Percentiles rank a stretch among this genome's conserved stretches.
These are phyloP conservation scores for Rhizopus delemar DNA, from an alignment of 371 early-diverging fungal species.

Conservation along the genomic window DNA sequence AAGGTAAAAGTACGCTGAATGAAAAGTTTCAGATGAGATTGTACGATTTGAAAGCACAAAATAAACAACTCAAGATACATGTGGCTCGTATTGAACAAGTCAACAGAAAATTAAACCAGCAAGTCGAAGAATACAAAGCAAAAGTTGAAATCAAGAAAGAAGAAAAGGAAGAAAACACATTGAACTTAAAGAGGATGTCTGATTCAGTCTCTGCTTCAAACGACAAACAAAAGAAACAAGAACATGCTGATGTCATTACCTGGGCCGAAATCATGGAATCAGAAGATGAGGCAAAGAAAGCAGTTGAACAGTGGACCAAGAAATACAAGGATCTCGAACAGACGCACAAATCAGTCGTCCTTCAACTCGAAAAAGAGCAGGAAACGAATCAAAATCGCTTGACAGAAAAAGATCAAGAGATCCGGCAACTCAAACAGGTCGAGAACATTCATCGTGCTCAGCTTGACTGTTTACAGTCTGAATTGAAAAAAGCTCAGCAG, in stretches of 20 bases:
- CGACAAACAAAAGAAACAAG: background rate
- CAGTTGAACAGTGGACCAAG: slow-evolving; percentile 18
- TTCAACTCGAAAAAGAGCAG: background rate
- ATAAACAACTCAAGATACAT: slow-evolving; percentile 24
- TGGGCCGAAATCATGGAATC: slow-evolving; percentile 32
- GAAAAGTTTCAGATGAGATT: slow-evolving; percentile 15
- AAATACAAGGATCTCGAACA: slow-evolving; percentile 20
- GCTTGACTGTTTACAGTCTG: slow-evolving; percentile 27
- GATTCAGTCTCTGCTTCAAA: slow-evolving; percentile 1
- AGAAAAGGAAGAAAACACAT: background rate
- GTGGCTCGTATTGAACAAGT: slow-evolving; percentile 15
- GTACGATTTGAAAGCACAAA: slow-evolving; percentile 15
- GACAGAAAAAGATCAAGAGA: slow-evolving; percentile 23
- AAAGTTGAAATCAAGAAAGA: too few species aligned
- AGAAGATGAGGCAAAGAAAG: slow-evolving; percentile 25
- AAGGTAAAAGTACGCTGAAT: background rate
- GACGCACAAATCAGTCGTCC: background rate
- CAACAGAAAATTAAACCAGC: slow-evolving; percentile 18
- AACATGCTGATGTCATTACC: background rate
- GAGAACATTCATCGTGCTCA: slow-evolving; percentile 27
- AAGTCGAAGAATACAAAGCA: slow-evolving; percentile 4
- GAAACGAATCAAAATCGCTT: background rate
- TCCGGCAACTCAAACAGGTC: slow-evolving; percentile 29
- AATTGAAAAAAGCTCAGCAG: slow-evolving; percentile 18
- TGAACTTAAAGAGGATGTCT: slow-evolving; percentile 1